Conservation (phyloP, 768 basidiomycete genomes). For the Boletus rubescentipes region DNA sequence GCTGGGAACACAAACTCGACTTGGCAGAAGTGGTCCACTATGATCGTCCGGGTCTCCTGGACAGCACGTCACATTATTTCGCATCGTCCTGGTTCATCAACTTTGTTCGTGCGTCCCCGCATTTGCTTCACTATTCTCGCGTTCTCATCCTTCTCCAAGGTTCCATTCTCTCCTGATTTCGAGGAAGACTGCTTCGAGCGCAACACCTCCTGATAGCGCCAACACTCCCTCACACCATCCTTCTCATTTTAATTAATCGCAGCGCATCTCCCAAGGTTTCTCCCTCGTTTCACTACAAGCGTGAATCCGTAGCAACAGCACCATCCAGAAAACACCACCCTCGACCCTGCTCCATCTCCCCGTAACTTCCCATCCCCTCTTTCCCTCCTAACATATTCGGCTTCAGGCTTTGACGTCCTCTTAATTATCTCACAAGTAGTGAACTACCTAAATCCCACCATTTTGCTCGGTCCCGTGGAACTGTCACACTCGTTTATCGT, state of each 20-base stretch:
- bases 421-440: constrained; percentile 78
- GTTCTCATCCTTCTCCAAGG: constrained; percentile 20
- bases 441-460: constrained; percentile 66
- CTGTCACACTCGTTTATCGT: constrained; percentile 91
- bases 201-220: neutral
- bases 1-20: too few species aligned
- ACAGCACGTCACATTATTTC: constrained; percentile 20
- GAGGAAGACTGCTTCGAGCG: constrained; percentile 7
- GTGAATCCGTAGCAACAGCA: constrained; percentile 2
- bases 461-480: constrained; percentile 92
- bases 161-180: constrained; percentile 22
- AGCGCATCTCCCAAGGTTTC: neutral
- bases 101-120: constrained; percentile 29
- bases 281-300: neutral
- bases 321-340: constrained; percentile 2
- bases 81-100: constrained; percentile 52
- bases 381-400: constrained; percentile 72
- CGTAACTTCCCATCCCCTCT: constrained; percentile 32
- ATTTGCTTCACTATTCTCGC: neutral
- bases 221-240: neutral
- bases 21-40: too few species aligned
- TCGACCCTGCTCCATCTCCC: constrained; percentile 3
- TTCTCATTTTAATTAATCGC: neutral
- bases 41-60: constrained; percentile 39
- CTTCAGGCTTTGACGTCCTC: constrained; percentile 89